A percentile compares a stretch with the other conserved stretches of the same genome.
These are phyloP conservation scores for Cutaneotrichosporon curvatum DNA, from an alignment of 1,284 basidiomycete genomes.

Conservation along the genomic window DNA sequence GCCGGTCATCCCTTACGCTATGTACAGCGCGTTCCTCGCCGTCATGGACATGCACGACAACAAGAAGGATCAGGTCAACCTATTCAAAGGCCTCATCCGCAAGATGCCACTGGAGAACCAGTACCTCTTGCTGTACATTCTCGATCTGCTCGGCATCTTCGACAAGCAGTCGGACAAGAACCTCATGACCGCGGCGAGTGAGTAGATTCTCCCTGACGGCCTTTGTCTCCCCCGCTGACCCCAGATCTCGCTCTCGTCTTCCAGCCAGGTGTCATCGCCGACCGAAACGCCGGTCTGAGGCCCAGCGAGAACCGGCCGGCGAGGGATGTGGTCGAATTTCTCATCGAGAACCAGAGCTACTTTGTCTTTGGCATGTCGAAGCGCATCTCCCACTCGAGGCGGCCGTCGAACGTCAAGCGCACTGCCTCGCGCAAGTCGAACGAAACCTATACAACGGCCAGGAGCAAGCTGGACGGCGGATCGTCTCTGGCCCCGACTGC, in stretches of 20 bases:
- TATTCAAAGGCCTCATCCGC: slow-evolving; percentile 77
- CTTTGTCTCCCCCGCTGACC: not conserved
- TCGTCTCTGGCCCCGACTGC: not conserved
- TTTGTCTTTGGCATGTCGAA: slow-evolving; percentile 41
- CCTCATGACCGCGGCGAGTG: slow-evolving; percentile 90
- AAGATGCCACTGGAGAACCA: slow-evolving; percentile 81
- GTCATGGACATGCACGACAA: slow-evolving; percentile 51
- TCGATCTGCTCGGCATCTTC: slow-evolving; percentile 92
- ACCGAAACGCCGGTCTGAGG: slow-evolving; percentile 72
- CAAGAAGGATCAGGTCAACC: slow-evolving; percentile 60
- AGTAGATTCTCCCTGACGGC: slow-evolving; percentile 29
- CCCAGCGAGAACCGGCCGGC: slow-evolving; percentile 77
- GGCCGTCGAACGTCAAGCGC: not conserved
- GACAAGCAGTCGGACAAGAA: slow-evolving; percentile 85
- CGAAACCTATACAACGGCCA: not conserved
- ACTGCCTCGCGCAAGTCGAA: not conserved
- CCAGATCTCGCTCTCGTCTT: slow-evolving; percentile 90
- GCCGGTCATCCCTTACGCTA: slow-evolving; percentile 42
- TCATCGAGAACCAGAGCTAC: slow-evolving; percentile 57
- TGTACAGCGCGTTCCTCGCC: slow-evolving; percentile 86
- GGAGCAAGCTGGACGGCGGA: not conserved
- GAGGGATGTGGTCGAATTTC: slow-evolving; percentile 85
- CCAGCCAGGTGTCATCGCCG: slow-evolving; percentile 82
- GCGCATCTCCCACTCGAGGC: slow-evolving; percentile 2
- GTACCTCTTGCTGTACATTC: slow-evolving; percentile 89